A percentile compares a stretch with the other conserved stretches of the same genome.
phyloP scores from a whole-genome alignment of 1,139 yeast species.

The Spathaspora sp. region DNA sequence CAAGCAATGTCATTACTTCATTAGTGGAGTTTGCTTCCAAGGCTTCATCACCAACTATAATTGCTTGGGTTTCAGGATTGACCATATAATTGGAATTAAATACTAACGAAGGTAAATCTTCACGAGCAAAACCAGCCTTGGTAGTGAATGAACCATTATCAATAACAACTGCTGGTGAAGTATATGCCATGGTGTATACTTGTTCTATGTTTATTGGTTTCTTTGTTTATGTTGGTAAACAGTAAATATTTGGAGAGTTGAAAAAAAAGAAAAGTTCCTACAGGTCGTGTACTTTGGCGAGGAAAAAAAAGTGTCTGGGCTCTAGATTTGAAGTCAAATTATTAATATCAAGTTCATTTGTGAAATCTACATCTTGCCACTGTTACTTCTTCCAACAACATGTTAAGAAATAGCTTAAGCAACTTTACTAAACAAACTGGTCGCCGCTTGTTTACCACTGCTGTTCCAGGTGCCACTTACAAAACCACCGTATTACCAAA shows the following conservation, averaged over 20 bases:
- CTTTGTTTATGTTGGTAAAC: neutral
- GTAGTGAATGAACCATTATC: slow-evolving; percentile 68
- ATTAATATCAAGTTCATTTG: neutral
- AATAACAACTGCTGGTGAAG: slow-evolving; percentile 61
- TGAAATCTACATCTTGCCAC: neutral
- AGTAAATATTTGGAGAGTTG: neutral
- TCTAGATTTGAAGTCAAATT: neutral
- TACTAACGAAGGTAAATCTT: slow-evolving; percentile 60
- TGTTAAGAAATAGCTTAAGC: slow-evolving; percentile 9
- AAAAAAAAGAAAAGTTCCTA: neutral
- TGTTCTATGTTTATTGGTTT: neutral
- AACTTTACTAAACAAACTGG: slow-evolving; percentile 2
- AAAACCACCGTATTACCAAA: slow-evolving; percentile 42
- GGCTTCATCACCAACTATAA: slow-evolving; percentile 53
- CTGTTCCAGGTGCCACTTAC: slow-evolving; percentile 20
- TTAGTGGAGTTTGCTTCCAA: slow-evolving; percentile 39
- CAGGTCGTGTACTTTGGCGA: neutral
- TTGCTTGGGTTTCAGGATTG: slow-evolving; percentile 21
- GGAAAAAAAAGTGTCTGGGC: neutral
- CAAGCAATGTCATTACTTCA: slow-evolving; percentile 63
- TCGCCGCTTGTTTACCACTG: slow-evolving; percentile 9
- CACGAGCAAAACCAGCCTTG: slow-evolving; percentile 69
- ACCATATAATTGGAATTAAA: slow-evolving; percentile 56
- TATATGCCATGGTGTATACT: slow-evolving; percentile 25
- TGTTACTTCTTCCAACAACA: neutral